Percentiles rank a stretch among this genome's conserved stretches.
Evolutionary conservation across 768 basidiomycete genomes (phyloP).

Genomic region (Pholiota molesta): DNA sequence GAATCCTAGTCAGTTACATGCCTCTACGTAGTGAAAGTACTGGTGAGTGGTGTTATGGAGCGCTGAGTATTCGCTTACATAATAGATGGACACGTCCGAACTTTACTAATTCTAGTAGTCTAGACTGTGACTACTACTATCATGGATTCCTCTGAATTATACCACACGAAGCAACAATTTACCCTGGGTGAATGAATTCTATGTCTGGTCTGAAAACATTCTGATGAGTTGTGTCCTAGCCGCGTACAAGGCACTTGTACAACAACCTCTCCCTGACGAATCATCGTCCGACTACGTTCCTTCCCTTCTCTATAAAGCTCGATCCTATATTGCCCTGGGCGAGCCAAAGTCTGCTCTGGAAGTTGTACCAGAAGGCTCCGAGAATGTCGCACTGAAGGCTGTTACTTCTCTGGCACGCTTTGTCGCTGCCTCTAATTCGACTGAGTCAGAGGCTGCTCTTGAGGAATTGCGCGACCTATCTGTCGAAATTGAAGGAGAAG

Average conservation of each 20-base stretch:
- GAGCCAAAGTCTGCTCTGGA: constrained; percentile 58
- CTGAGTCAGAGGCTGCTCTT: constrained; percentile 59
- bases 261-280: constrained; percentile 57
- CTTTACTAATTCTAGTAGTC: background rate
- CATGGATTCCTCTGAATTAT: constrained; percentile 38
- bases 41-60: too few species aligned
- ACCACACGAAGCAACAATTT: constrained; percentile 59
- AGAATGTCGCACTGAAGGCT: constrained; percentile 72
- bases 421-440: constrained; percentile 45
- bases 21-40: too few species aligned
- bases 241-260: constrained; percentile 67
- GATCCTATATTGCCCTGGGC: constrained; percentile 73
- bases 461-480: constrained; percentile 86
- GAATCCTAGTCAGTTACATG: too few species aligned
- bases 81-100: constrained; percentile 3
- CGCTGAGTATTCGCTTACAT: background rate
- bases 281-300: constrained; percentile 66
- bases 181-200: constrained; percentile 54
- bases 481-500: constrained; percentile 85
- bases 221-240: constrained; percentile 31
- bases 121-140: background rate
- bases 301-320: constrained; percentile 75
- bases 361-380: constrained; percentile 57
- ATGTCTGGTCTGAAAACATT: background rate
- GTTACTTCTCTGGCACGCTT: constrained; percentile 76